Conservation (phyloP, 805 yeast species). For the Myxozyma udenii region DNA sequence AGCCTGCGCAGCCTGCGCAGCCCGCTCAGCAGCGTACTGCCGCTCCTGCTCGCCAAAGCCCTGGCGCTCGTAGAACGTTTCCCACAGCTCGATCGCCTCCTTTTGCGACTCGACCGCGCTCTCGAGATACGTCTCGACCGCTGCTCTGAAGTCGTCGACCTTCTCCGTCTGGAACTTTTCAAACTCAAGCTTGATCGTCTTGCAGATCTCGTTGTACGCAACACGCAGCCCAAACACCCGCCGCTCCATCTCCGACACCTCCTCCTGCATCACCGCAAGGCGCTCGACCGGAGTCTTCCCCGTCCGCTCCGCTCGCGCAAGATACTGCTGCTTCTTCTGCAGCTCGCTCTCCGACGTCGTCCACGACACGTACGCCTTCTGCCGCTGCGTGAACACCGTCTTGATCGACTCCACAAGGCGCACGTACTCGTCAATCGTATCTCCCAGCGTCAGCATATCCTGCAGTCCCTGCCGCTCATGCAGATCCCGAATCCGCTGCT, state of each 20-base stretch:
- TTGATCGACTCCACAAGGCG: slow-evolving; percentile 73
- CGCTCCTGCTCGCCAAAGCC: slow-evolving; percentile 30
- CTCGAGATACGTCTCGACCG: slow-evolving; percentile 87
- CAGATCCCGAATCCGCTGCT: slow-evolving; percentile 65
- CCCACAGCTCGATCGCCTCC: slow-evolving; percentile 56
- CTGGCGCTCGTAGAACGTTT: slow-evolving; percentile 59
- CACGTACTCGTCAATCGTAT: slow-evolving; percentile 82
- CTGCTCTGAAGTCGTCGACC: slow-evolving; percentile 77
- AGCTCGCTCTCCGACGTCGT: slow-evolving; percentile 48
- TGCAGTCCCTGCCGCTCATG: slow-evolving; percentile 76
- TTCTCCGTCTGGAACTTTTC: slow-evolving; percentile 67
- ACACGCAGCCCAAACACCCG: slow-evolving; percentile 54
- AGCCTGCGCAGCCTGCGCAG: slow-evolving; percentile 6
- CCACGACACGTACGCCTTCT: slow-evolving; percentile 51
- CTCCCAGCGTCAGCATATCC: slow-evolving; percentile 80
- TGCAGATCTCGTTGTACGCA: slow-evolving; percentile 62
- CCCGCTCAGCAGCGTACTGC: slow-evolving; percentile 11
- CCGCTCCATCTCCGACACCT: slow-evolving; percentile 54
- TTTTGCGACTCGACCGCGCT: slow-evolving; percentile 89
- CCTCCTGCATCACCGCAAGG: slow-evolving; percentile 54
- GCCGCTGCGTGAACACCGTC: slow-evolving; percentile 69
- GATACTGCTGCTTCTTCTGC: slow-evolving; percentile 46
- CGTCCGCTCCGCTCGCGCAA: slow-evolving; percentile 47
- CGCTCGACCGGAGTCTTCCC: slow-evolving; percentile 62
- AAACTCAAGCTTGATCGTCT: slow-evolving; percentile 65